Base-by-base conservation (phyloP, 176 grass and related monocot genomes). In the Oryza nivara region DNA sequence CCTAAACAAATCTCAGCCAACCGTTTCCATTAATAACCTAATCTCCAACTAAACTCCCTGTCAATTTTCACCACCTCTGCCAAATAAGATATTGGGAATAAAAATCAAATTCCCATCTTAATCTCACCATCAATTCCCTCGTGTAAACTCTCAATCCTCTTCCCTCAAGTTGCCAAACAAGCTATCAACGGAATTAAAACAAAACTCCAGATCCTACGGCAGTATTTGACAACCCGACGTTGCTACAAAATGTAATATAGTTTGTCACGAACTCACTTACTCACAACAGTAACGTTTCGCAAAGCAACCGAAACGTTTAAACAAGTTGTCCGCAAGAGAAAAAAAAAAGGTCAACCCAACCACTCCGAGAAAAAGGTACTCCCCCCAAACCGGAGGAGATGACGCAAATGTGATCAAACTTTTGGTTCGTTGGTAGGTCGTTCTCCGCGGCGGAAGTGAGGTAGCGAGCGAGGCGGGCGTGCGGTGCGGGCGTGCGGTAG, bases 361-460 rank as follows among this genome's bases (percentile, higher is more conserved):
- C 12, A 77, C 65, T 11, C 65, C 23, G 25, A 32, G 52, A 75
- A 82, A 83, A 34, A 58, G 54, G 72, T 61, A 34, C 3, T 28
- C 32, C 30, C 49, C 46, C 41, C 9, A 65, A 65, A 22, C 20
- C 35, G 5, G 16, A 40, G n/a, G 34, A 75, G 78, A 72, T 72
- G 88, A 58, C 73, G 88, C 83, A 45, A 35, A 77, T n/a, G 28
- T 52, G 34, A 7, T 32, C 67, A 35, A 70, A 45, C 78, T 73
- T 80, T 65, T 2, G 43, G 54, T 49, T 11, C 3, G 83, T 47
- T 86, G 67, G 66, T 54, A 26, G 79, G 83, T 90, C 88, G 60
- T 67, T 67, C 77, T 86, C 73, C 67, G 67, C 43, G 30, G 78
- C 66, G 54, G 72, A 73, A 38, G 72, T 25, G 71, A 9, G 54